Conservation (phyloP, 257 asterid genomes). For the Lithospermum erythrorhizon region DNA sequence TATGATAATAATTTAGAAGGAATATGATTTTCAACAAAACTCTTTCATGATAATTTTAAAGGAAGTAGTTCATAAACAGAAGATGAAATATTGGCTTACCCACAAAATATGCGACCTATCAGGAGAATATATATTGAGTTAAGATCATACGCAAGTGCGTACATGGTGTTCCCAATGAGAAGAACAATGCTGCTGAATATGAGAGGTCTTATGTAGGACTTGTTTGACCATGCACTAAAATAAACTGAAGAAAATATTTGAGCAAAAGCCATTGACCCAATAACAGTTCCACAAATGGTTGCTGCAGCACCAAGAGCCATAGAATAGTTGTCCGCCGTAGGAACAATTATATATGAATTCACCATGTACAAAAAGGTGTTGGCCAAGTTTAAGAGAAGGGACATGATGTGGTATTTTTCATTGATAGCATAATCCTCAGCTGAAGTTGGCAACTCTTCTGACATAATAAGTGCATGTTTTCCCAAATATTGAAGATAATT, state of each 20-base stretch:
- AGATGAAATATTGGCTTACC: constrained; percentile 25
- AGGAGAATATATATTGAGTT: constrained; percentile 43
- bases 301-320: constrained; percentile 68
- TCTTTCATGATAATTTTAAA: too few relatives aligned
- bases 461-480: constrained; percentile 41
- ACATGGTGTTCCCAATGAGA: constrained; percentile 40
- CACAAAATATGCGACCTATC: constrained; percentile 54
- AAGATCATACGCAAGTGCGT: constrained; percentile 54
- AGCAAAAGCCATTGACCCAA: constrained; percentile 71
- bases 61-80: neutral
- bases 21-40: neutral
- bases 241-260: constrained; percentile 66
- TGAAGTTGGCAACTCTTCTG: constrained; percentile 35
- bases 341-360: constrained; percentile 56
- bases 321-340: constrained; percentile 65
- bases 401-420: constrained; percentile 39
- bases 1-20: neutral
- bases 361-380: constrained; percentile 61
- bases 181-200: constrained; percentile 59
- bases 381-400: constrained; percentile 50
- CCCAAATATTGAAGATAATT: constrained; percentile 45
- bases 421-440: constrained; percentile 24
- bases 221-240: constrained; percentile 68
- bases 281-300: constrained; percentile 58
- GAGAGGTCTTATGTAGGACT: constrained; percentile 53